Conservation (phyloP, 768 basidiomycete genomes). For the Suillus plorans region DNA sequence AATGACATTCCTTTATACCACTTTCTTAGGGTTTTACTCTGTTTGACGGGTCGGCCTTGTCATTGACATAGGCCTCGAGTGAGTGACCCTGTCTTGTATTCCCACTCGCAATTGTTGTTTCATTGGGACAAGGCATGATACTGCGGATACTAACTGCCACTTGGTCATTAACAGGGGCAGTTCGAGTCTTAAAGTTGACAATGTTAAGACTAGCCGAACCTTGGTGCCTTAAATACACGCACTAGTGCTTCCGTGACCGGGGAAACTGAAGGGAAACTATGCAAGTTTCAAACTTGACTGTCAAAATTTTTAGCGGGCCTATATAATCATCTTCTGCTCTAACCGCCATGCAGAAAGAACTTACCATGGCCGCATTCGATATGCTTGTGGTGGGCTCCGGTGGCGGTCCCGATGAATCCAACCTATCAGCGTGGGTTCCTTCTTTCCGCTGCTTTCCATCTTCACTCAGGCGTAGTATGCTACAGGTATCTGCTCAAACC, state of each 20-base stretch:
- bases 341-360: not conserved
- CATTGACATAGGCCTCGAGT: not conserved
- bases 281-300: not conserved
- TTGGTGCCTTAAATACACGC: conserved; percentile 21
- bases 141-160: conserved; percentile 10
- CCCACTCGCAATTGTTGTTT: conserved; percentile 10
- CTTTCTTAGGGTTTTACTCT: not conserved
- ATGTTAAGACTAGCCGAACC: conserved; percentile 20
- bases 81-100: conserved; percentile 9
- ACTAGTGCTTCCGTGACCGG: conserved; percentile 4
- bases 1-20: conserved; percentile 6
- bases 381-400: conserved; percentile 80
- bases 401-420: conserved; percentile 88
- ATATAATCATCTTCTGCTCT: conserved; percentile 7
- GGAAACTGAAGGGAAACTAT: conserved; percentile 6
- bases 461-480: not conserved
- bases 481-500: conserved; percentile 88
- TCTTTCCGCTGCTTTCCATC: conserved; percentile 14
- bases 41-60: conserved; percentile 6
- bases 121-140: not conserved
- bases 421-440: conserved; percentile 75
- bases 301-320: conserved; percentile 5
- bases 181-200: not conserved
- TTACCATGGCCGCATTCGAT: conserved; percentile 56
- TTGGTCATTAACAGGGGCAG: not conserved